Conservation (phyloP, 768 basidiomycete species). For the Kwoniella dendrophila region DNA sequence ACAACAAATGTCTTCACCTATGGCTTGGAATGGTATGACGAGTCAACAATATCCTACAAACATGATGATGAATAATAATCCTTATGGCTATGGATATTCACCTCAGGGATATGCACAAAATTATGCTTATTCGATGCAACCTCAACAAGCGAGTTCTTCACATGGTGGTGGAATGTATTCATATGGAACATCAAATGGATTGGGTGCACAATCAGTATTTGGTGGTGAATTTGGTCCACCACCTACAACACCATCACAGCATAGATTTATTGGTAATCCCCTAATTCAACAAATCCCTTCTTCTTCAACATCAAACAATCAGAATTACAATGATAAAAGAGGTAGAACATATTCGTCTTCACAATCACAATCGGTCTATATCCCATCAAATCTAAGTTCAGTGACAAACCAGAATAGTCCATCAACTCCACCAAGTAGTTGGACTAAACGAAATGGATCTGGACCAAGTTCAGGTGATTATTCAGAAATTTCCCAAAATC, state of each 20-base stretch:
- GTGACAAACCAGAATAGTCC: background rate
- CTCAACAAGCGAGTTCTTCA: background rate
- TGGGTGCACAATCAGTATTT: constrained; percentile 36
- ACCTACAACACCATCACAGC: constrained; percentile 13
- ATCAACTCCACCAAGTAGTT: constrained; percentile 17
- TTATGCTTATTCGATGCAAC: constrained; percentile 10
- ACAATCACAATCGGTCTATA: constrained; percentile 12
- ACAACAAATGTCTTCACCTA: background rate
- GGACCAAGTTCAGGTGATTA: constrained; percentile 17
- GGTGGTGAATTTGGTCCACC: constrained; percentile 48
- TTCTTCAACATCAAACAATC: background rate
- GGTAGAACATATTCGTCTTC: background rate
- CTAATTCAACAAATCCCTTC: background rate
- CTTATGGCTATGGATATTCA: too few relatives aligned
- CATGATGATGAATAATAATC: constrained; percentile 5
- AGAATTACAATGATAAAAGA: background rate
- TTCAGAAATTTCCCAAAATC: background rate
- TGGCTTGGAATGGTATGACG: constrained; percentile 18
- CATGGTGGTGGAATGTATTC: constrained; percentile 28
- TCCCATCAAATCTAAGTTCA: constrained; percentile 5
- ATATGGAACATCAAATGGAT: constrained; percentile 36
- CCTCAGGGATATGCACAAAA: background rate
- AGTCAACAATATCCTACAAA: constrained; percentile 7
- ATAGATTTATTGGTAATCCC: background rate
- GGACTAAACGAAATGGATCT: background rate